phyloP scores from a whole-genome alignment of 2,329 filamentous ascomycete genomes.

The Verticillium isaacii region DNA sequence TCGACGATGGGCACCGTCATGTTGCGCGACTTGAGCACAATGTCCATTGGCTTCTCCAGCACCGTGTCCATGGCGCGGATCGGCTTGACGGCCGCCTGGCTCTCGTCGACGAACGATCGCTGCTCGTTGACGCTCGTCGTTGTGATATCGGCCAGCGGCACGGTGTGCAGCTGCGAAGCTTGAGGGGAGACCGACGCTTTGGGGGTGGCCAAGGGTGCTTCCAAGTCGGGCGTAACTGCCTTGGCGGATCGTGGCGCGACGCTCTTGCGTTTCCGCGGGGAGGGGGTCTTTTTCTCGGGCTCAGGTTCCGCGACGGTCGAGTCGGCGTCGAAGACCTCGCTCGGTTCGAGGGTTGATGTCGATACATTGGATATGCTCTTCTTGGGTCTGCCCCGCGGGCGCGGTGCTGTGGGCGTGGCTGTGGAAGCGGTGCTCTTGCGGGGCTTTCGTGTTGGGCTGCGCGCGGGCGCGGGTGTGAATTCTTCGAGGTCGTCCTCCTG shows the following conservation, averaged over 20 bases:
- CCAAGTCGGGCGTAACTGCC: conserved; percentile 31
- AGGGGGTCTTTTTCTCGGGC: conserved; percentile 32
- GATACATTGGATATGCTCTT: conserved; percentile 33
- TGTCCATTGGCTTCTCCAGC: conserved; percentile 88
- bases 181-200: conserved; percentile 54
- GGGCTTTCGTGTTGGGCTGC: conserved; percentile 35
- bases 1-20: conserved; percentile 65
- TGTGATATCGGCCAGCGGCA: conserved; percentile 72
- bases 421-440: conserved; percentile 40
- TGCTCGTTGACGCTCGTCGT: conserved; percentile 60
- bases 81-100: conserved; percentile 55
- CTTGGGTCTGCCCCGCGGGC: conserved; percentile 32
- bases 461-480: conserved; percentile 68
- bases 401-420: conserved; percentile 24
- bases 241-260: conserved; percentile 35
- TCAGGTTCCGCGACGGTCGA: conserved; percentile 22
- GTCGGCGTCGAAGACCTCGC: conserved; percentile 28
- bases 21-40: conserved; percentile 80
- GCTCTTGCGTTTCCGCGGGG: conserved; percentile 63
- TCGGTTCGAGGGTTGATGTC: conserved; percentile 29
- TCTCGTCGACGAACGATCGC: conserved; percentile 40
- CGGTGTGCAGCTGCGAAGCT: conserved; percentile 40
- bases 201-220: conserved; percentile 35
- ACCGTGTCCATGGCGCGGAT: conserved; percentile 73
- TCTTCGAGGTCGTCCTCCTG: conserved; percentile 68